Evolutionary conservation across 139 green algal genomes (phyloP).

Genomic region (Tetraselmis chui): DNA sequence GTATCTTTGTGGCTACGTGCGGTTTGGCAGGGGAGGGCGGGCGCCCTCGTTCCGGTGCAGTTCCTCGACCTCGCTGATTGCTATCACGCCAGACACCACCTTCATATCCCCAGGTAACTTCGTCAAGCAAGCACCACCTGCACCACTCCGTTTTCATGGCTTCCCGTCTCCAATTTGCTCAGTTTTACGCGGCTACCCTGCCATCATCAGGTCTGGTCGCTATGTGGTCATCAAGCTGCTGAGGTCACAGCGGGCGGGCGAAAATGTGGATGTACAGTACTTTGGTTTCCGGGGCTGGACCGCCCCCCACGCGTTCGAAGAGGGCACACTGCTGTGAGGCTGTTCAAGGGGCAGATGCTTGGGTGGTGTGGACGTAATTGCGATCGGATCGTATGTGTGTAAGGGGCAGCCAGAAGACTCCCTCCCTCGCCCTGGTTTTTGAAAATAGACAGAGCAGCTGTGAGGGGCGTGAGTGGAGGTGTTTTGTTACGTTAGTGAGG

Average conservation of each 20-base stretch:
- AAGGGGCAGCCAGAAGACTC: too few species aligned
- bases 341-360: too few species aligned
- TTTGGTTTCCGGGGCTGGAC: conserved; percentile 11
- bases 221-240: conserved; percentile 16
- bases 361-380: too few species aligned
- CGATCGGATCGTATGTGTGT: too few species aligned
- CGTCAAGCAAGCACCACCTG: not conserved
- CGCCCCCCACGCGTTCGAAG: not conserved
- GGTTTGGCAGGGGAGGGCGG: not conserved
- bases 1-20: too few species aligned
- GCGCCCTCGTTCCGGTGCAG: not conserved
- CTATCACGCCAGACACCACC: not conserved
- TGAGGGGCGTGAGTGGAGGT: too few species aligned
- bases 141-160: not conserved
- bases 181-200: not conserved
- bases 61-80: not conserved
- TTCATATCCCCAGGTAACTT: not conserved
- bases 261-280: conserved; percentile 18
- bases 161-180: too few species aligned
- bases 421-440: too few species aligned
- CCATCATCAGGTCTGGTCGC: conserved; percentile 1
- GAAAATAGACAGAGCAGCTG: too few species aligned
- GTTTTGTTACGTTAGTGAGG: too few species aligned
- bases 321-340: not conserved
- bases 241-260: not conserved